A percentile compares a stretch with the other conserved stretches of the same genome.
phyloP scores from a whole-genome alignment of 495 filamentous ascomycete genomes.

The Neurospora sp. region DNA sequence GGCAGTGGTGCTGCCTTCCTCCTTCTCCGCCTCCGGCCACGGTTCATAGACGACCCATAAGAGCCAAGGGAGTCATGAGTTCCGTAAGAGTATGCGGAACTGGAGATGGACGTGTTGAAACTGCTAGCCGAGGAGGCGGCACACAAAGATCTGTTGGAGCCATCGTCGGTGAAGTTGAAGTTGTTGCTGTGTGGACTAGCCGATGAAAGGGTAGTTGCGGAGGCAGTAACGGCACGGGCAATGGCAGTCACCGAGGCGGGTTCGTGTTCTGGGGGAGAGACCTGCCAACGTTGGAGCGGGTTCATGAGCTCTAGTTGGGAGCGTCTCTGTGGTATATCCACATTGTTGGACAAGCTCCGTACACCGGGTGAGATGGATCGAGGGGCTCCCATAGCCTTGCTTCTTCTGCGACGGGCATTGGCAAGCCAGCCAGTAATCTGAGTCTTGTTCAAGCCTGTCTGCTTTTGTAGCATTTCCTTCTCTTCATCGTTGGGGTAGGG shows the following conservation, averaged over 20 bases:
- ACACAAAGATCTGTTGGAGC: constrained; percentile 59
- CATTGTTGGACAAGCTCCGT: constrained; percentile 42
- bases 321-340: constrained; percentile 54
- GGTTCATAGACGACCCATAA: constrained; percentile 41
- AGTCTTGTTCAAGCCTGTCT: constrained; percentile 62
- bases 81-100: constrained; percentile 61
- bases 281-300: constrained; percentile 76
- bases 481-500: constrained; percentile 77
- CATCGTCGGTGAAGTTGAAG: constrained; percentile 49
- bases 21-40: constrained; percentile 63
- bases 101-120: constrained; percentile 59
- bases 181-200: constrained; percentile 37
- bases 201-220: constrained; percentile 38
- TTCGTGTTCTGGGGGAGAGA: constrained; percentile 82
- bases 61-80: constrained; percentile 60
- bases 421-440: constrained; percentile 85
- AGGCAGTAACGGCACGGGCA: constrained; percentile 59
- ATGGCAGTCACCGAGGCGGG: constrained; percentile 71
- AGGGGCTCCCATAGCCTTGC: constrained; percentile 51
- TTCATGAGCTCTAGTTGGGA: constrained; percentile 56
- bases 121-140: constrained; percentile 63
- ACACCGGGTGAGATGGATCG: constrained; percentile 49
- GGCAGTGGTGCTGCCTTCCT: constrained; percentile 25
- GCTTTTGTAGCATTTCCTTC: constrained; percentile 59
- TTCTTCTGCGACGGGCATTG: constrained; percentile 61